Conservation (phyloP, 176 grass and related monocot species). For the Musa itinerans region DNA sequence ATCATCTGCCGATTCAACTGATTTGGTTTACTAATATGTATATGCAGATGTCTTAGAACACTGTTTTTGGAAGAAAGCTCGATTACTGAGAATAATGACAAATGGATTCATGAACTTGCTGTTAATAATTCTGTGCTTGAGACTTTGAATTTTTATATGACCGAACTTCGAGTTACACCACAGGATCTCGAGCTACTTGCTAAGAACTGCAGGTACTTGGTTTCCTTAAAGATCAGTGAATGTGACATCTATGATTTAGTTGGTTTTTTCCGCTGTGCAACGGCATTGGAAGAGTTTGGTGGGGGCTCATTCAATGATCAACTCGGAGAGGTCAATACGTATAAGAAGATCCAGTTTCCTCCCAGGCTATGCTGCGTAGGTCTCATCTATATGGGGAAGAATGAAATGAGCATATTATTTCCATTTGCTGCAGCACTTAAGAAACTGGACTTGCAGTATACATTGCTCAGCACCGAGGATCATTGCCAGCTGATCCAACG, state of each 20-base stretch:
- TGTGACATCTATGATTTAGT: constrained; percentile 47
- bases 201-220: constrained; percentile 46
- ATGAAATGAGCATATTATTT: constrained; percentile 69
- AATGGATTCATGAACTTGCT: constrained; percentile 76
- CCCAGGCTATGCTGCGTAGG: constrained; percentile 38
- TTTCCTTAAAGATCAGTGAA: constrained; percentile 72
- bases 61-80: constrained; percentile 75
- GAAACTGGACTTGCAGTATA: constrained; percentile 86
- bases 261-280: constrained; percentile 40
- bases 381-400: constrained; percentile 60
- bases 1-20: neutral
- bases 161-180: constrained; percentile 45
- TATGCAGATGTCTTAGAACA: constrained; percentile 59
- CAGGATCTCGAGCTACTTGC: constrained; percentile 65
- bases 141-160: constrained; percentile 72
- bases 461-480: constrained; percentile 75
- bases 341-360: constrained; percentile 55
- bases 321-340: constrained; percentile 28
- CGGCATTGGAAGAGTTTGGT: constrained; percentile 56
- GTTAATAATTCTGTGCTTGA: constrained; percentile 47
- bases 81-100: constrained; percentile 41
- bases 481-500: constrained; percentile 86
- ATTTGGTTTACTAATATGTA: neutral
- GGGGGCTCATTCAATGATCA: constrained; percentile 74
- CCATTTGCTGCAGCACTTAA: constrained; percentile 61